These are phyloP conservation scores for Ambrosiella cleistominuta DNA, from an alignment of 2,329 filamentous ascomycete species.

Conservation along the genomic window DNA sequence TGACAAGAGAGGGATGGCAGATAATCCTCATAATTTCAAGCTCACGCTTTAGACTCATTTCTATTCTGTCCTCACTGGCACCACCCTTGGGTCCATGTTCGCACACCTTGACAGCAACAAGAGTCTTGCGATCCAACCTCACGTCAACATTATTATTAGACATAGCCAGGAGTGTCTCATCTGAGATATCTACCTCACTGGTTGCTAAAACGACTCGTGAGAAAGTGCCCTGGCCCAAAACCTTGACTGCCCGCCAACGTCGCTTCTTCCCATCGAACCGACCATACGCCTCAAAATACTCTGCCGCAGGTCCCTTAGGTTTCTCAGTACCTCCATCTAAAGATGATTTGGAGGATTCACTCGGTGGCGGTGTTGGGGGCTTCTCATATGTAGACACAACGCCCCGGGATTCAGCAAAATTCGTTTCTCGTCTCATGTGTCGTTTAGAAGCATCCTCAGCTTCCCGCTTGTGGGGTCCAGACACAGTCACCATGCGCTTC, in stretches of 20 bases:
- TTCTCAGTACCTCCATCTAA: constrained; percentile 22
- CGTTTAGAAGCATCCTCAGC: constrained; percentile 23
- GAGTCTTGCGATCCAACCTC: constrained; percentile 45
- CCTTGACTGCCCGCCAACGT: constrained; percentile 61
- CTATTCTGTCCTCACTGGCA: constrained; percentile 79
- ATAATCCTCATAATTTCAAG: constrained; percentile 83
- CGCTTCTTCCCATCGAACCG: constrained; percentile 51
- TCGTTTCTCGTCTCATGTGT: constrained; percentile 54
- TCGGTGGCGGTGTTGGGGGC: constrained; percentile 67
- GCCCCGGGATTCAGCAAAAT: constrained; percentile 63
- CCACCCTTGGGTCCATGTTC: constrained; percentile 88
- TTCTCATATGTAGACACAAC: constrained; percentile 41
- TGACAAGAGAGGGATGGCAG: constrained; percentile 75
- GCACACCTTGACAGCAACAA: constrained; percentile 90
- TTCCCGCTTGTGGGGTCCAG: constrained; percentile 36
- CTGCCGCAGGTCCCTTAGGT: constrained; percentile 26
- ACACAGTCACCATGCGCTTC: constrained; percentile 57
- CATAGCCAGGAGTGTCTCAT: constrained; percentile 20
- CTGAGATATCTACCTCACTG: constrained; percentile 43
- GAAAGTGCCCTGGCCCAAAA: constrained; percentile 85
- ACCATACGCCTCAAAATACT: constrained; percentile 54
- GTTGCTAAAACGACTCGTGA: constrained; percentile 87
- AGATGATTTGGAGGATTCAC: constrained; percentile 43
- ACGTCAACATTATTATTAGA: constrained; percentile 17
- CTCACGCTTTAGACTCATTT: constrained; percentile 85